These are phyloP conservation scores for Drechslera avenae DNA, from an alignment of 2,329 filamentous ascomycete species.

Conservation along the genomic window DNA sequence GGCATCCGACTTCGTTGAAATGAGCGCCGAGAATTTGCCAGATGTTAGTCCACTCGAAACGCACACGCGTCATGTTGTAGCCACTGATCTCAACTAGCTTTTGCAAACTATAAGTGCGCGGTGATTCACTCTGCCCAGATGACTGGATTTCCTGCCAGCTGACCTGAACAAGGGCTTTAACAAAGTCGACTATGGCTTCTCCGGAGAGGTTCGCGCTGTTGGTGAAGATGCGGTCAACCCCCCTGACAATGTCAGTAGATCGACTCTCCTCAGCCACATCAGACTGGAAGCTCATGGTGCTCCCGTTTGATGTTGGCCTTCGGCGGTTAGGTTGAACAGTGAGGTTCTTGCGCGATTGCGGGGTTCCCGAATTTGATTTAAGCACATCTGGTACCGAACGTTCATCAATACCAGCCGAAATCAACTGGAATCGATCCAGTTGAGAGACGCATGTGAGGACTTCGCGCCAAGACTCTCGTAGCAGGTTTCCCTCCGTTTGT, in stretches of 20 bases:
- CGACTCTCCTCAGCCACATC: conserved; percentile 92
- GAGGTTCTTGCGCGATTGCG: conserved; percentile 68
- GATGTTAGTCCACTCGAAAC: conserved; percentile 97
- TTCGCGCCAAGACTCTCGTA: conserved; percentile 93
- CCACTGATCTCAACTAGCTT: conserved; percentile 99
- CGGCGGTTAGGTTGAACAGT: conserved; percentile 62
- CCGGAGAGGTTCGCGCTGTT: conserved; percentile 92
- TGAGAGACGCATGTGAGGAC: conserved; percentile 95
- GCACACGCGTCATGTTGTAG: conserved; percentile 98
- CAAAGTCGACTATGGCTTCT: conserved; percentile 94
- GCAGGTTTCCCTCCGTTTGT: conserved; percentile 86
- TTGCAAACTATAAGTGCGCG: conserved; percentile 94
- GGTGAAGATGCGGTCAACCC: conserved; percentile 94
- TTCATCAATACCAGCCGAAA: conserved; percentile 93
- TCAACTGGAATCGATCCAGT: conserved; percentile 90
- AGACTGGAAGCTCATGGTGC: conserved; percentile 61
- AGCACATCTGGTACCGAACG: conserved; percentile 90
- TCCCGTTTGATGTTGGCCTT: conserved; percentile 53
- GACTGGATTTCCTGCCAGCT: conserved; percentile 99
- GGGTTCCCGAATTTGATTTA: conserved; percentile 66
- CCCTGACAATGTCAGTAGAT: conserved; percentile 89
- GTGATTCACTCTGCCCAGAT: conserved; percentile 92
- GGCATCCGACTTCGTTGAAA: conserved; percentile 96
- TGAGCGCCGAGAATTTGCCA: conserved; percentile 98
- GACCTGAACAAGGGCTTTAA: conserved; percentile 87